phyloP scores from a whole-genome alignment of 768 basidiomycete species.

The Termitomyces sp. region DNA sequence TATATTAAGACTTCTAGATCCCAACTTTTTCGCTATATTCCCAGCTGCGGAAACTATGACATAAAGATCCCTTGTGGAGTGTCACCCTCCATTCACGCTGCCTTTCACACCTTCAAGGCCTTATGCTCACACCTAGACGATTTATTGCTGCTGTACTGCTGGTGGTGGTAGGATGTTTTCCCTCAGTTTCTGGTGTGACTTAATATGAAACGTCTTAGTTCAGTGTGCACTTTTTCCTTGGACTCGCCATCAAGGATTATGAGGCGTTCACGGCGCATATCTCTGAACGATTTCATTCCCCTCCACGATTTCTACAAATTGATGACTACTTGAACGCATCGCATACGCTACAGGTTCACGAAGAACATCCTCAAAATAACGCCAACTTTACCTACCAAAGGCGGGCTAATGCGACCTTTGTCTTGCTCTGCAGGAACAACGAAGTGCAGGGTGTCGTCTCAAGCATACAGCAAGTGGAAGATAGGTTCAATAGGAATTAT shows the following conservation, averaged over 20 bases:
- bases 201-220: constrained; percentile 30
- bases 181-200: not conserved
- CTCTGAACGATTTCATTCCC: constrained; percentile 19
- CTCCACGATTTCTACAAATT: not conserved
- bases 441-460: constrained; percentile 48
- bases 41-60: constrained; percentile 14
- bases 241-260: constrained; percentile 46
- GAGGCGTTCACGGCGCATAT: constrained; percentile 36
- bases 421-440: constrained; percentile 60
- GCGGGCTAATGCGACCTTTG: constrained; percentile 74
- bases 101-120: not conserved
- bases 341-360: not conserved
- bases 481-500: constrained; percentile 75
- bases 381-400: constrained; percentile 10
- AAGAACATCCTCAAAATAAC: not conserved
- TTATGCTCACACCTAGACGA: constrained; percentile 59
- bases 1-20: constrained; percentile 8
- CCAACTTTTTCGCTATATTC: constrained; percentile 1
- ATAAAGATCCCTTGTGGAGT: constrained; percentile 6
- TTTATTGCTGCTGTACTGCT: constrained; percentile 45
- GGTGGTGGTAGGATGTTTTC: constrained; percentile 35
- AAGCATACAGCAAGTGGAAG: constrained; percentile 69
- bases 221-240: constrained; percentile 50
- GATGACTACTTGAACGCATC: constrained; percentile 6
- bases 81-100: not conserved